These are phyloP conservation scores for Tetracentron sinense DNA, from an alignment of 164 flowering plant genomes.

Conservation along the genomic window DNA sequence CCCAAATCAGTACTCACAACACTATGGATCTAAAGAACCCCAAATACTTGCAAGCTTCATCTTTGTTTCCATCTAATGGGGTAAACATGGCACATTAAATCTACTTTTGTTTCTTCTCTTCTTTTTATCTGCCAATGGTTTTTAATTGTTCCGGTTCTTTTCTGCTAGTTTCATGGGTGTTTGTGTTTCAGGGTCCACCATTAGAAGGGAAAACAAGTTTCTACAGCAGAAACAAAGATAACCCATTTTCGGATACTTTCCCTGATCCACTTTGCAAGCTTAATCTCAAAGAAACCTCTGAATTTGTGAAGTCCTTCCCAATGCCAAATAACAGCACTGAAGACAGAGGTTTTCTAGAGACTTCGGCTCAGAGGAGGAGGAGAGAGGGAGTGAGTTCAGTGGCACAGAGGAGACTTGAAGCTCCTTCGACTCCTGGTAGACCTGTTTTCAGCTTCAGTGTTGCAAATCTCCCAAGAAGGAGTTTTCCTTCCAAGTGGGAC, in stretches of 20 bases:
- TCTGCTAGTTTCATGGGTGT: too few species aligned
- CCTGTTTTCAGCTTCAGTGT: slow-evolving; percentile 72
- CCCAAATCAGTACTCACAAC: too few species aligned
- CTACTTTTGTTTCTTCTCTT: too few species aligned
- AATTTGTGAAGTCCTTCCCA: slow-evolving; percentile 76
- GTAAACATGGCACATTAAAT: slow-evolving; percentile 7
- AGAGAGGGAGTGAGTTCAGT: slow-evolving; percentile 42
- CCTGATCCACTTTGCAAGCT: slow-evolving; percentile 83
- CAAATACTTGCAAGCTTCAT: slow-evolving; percentile 28
- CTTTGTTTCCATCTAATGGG: slow-evolving; percentile 26
- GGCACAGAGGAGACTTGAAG: slow-evolving; percentile 46
- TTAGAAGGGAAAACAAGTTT: slow-evolving; percentile 33
- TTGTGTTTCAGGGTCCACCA: slow-evolving; percentile 35
- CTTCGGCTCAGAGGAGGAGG: slow-evolving; percentile 42
- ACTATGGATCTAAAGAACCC: slow-evolving; percentile 44
- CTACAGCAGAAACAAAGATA: slow-evolving; percentile 31
- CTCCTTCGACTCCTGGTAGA: slow-evolving; percentile 87
- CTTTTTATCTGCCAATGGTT: neutral
- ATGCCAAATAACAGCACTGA: slow-evolving; percentile 23
- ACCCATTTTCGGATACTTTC: slow-evolving; percentile 58
- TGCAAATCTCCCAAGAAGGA: slow-evolving; percentile 49
- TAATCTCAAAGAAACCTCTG: slow-evolving; percentile 78
- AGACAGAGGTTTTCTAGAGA: slow-evolving; percentile 27
- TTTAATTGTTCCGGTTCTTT: neutral
- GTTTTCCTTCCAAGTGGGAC: slow-evolving; percentile 92